Conservation (phyloP, 2,329 filamentous ascomycete species). For the Penicillium decumbens region DNA sequence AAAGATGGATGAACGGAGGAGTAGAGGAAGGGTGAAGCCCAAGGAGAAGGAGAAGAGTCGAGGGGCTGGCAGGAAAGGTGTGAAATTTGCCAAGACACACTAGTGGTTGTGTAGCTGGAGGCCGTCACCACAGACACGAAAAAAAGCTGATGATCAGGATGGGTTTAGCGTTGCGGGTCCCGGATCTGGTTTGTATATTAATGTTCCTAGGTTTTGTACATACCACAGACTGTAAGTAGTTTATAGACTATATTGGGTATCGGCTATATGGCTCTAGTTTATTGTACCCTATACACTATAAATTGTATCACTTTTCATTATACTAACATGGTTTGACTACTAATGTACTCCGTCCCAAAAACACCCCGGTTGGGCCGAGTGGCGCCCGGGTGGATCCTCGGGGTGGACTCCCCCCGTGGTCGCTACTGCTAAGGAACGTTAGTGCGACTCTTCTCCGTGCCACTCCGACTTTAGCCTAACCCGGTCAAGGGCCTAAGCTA, state of each 20-base stretch:
- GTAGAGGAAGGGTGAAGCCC: slow-evolving; percentile 12
- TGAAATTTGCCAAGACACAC: slow-evolving; percentile 24
- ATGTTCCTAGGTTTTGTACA: too few species aligned
- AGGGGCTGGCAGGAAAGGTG: slow-evolving; percentile 27
- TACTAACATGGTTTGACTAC: too few species aligned
- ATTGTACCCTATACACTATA: too few species aligned
- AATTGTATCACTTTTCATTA: too few species aligned
- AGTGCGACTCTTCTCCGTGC: slow-evolving; percentile 26
- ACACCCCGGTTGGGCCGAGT: slow-evolving; percentile 20
- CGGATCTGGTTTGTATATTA: slow-evolving; percentile 13
- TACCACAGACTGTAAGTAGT: too few species aligned
- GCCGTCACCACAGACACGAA: slow-evolving; percentile 17
- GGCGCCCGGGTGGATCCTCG: slow-evolving; percentile 21
- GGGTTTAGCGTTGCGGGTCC: slow-evolving; percentile 20
- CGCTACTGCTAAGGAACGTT: slow-evolving; percentile 17
- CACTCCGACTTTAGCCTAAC: slow-evolving; percentile 23
- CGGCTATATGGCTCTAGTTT: too few species aligned
- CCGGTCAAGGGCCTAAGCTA: slow-evolving; percentile 18
- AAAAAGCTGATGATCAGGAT: slow-evolving; percentile 15
- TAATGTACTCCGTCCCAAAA: slow-evolving; percentile 1
- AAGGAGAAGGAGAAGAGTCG: slow-evolving; percentile 25
- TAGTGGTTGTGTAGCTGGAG: slow-evolving; percentile 25
- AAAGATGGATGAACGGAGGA: neutral
- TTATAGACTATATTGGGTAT: too few species aligned
- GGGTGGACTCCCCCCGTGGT: slow-evolving; percentile 22